A percentile compares a stretch with the other conserved stretches of the same genome.
Evolutionary conservation across 768 basidiomycete genomes (phyloP).

Genomic region (Boletus patriciae): DNA sequence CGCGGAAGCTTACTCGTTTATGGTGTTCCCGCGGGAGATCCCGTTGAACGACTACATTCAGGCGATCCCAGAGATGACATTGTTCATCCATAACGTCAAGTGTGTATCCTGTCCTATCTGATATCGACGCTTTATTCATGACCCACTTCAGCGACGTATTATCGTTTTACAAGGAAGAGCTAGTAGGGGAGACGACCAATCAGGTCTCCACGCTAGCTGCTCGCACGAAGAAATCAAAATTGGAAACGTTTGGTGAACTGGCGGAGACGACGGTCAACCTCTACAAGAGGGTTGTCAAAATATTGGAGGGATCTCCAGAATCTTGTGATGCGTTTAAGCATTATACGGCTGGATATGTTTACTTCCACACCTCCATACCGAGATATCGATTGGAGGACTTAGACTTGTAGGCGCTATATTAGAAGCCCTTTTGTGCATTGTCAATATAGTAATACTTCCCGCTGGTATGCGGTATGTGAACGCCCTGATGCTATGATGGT

Average conservation of each 20-base stretch:
- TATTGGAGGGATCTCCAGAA: constrained; percentile 16
- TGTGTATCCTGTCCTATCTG: constrained; percentile 17
- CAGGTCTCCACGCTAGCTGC: constrained; percentile 36
- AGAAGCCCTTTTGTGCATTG: neutral
- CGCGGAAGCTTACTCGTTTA: constrained; percentile 36
- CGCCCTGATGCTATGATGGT: no score
- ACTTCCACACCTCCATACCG: constrained; percentile 27
- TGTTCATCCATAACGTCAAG: constrained; percentile 39
- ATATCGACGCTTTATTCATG: neutral
- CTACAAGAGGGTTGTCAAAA: constrained; percentile 26
- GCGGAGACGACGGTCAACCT: constrained; percentile 27
- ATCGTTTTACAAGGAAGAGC: constrained; percentile 45
- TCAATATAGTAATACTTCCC: neutral
- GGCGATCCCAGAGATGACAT: constrained; percentile 38
- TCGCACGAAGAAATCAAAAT: constrained; percentile 24
- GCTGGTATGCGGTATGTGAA: no score
- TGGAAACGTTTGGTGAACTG: constrained; percentile 26
- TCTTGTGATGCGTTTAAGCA: constrained; percentile 21
- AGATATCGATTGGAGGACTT: constrained; percentile 30
- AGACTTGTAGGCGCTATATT: constrained; percentile 2
- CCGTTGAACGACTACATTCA: constrained; percentile 38
- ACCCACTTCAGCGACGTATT: constrained; percentile 36
- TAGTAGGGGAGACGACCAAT: constrained; percentile 35
- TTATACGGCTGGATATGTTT: constrained; percentile 26
- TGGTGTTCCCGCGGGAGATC: constrained; percentile 36